These are phyloP conservation scores for Alternaria tenuissima DNA, from an alignment of 2,329 filamentous ascomycete species.

Conservation along the genomic window DNA sequence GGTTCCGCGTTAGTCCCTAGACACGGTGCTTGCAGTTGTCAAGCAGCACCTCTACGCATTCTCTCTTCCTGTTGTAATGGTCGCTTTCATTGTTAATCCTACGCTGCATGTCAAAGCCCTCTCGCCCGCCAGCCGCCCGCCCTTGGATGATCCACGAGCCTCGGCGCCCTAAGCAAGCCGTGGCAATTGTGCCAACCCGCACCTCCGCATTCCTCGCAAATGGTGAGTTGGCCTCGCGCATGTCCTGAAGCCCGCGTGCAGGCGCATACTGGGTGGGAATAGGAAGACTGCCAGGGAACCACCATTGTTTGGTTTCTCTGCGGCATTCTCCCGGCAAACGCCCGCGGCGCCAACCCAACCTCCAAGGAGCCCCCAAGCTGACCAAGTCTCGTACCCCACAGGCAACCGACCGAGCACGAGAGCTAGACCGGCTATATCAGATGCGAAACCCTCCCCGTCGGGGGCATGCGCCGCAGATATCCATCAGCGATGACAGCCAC, in stretches of 20 bases:
- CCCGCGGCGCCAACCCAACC: constrained; percentile 13
- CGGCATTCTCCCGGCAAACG: constrained; percentile 14
- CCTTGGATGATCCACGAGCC: constrained; percentile 22
- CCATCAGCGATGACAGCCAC: constrained; percentile 87
- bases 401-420: constrained; percentile 53
- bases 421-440: constrained; percentile 59
- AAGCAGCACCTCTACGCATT: constrained; percentile 13
- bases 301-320: constrained; percentile 4
- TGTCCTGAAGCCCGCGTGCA: background rate
- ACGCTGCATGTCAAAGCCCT: constrained; percentile 12
- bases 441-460: constrained; percentile 62
- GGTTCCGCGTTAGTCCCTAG: constrained; percentile 6
- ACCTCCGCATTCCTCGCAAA: constrained; percentile 32
- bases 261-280: background rate
- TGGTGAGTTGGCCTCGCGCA: constrained; percentile 27
- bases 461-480: constrained; percentile 68
- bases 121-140: constrained; percentile 14
- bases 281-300: background rate
- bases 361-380: constrained; percentile 29
- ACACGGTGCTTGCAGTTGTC: constrained; percentile 11
- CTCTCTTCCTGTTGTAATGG: constrained; percentile 17
- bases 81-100: constrained; percentile 15
- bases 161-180: constrained; percentile 23
- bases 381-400: constrained; percentile 37
- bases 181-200: constrained; percentile 25